A percentile compares a stretch with the other conserved stretches of the same genome.
These are phyloP conservation scores for Vinca minor DNA, from an alignment of 257 asterid species.

Conservation along the genomic window DNA sequence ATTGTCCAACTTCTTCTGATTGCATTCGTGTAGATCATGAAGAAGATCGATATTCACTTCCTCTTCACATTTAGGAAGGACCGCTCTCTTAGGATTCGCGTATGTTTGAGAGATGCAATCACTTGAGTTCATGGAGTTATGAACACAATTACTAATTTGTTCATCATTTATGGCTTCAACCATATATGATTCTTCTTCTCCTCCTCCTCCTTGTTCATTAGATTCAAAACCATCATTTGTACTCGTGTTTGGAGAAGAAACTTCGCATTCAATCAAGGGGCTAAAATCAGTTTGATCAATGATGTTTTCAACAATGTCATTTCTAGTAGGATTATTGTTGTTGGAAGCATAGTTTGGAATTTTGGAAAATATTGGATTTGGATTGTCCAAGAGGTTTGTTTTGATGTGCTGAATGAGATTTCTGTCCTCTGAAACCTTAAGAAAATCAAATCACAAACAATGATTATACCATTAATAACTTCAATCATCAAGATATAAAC, in stretches of 20 bases:
- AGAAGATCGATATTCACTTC: conserved; percentile 10
- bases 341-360: conserved; percentile 29
- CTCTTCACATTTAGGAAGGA: conserved; percentile 30
- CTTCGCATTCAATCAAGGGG: conserved; percentile 37
- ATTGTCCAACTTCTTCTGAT: conserved; percentile 25
- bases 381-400: conserved; percentile 40
- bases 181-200: conserved; percentile 50
- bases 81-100: conserved; percentile 26
- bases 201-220: conserved; percentile 34
- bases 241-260: conserved; percentile 37
- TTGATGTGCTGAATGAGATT: conserved; percentile 56
- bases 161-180: conserved; percentile 48
- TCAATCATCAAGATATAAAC: background rate
- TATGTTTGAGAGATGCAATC: conserved; percentile 59
- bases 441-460: background rate
- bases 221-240: conserved; percentile 49
- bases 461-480: background rate
- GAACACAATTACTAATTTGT: conserved; percentile 49
- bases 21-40: conserved; percentile 32
- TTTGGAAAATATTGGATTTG: conserved; percentile 21
- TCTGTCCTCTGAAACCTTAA: conserved; percentile 68
- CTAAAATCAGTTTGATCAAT: conserved; percentile 29
- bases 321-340: conserved; percentile 11
- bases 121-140: conserved; percentile 53
- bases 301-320: conserved; percentile 19